phyloP scores from a whole-genome alignment of 345 rosid genomes.

The Hevea brasiliensis region DNA sequence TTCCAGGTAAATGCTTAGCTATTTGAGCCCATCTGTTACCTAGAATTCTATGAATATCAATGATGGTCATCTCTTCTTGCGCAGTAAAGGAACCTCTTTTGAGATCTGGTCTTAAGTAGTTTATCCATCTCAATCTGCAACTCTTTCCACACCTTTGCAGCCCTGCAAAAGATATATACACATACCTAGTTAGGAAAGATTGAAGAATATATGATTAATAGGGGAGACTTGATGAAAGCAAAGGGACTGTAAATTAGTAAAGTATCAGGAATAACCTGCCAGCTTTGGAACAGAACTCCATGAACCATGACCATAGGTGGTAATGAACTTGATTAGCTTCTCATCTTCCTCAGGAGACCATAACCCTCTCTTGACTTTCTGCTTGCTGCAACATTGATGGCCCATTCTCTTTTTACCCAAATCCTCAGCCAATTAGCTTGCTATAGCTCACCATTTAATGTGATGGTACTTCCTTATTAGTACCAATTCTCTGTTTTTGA shows the following conservation, averaged over 20 bases:
- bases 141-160: slow-evolving; percentile 68
- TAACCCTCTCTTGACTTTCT: slow-evolving; percentile 65
- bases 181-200: no score
- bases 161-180: slow-evolving; percentile 44
- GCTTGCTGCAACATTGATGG: slow-evolving; percentile 62
- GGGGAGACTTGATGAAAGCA: neutral
- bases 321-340: slow-evolving; percentile 44
- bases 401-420: slow-evolving; percentile 31
- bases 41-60: slow-evolving; percentile 50
- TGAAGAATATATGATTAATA: no score
- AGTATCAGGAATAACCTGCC: no score
- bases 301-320: slow-evolving; percentile 51
- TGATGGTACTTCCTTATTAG: neutral
- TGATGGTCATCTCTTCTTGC: slow-evolving; percentile 54
- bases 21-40: slow-evolving; percentile 75
- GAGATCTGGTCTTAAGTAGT: slow-evolving; percentile 63
- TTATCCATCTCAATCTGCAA: slow-evolving; percentile 65
- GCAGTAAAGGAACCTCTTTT: slow-evolving; percentile 52
- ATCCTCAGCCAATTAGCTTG: no score
- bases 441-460: neutral
- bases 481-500: neutral
- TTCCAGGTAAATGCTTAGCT: slow-evolving; percentile 61
- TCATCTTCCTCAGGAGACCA: slow-evolving; percentile 74
- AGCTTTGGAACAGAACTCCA: slow-evolving; percentile 66
- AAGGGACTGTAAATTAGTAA: no score